Base-by-base conservation (phyloP, 164 flowering plant genomes). In the Dillenia turbinata region DNA sequence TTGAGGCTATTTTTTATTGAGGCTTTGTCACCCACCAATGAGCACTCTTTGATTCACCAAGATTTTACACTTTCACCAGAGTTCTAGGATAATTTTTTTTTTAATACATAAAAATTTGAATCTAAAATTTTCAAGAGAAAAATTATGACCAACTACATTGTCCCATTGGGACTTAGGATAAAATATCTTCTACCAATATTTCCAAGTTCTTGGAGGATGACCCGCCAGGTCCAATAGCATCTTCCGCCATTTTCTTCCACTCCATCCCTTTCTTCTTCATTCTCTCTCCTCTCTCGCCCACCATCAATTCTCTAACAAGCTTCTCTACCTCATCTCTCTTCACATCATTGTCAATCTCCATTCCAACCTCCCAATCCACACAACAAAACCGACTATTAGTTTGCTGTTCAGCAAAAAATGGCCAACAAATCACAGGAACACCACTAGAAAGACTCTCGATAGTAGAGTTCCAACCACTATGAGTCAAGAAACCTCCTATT, bases 401-500 rank as follows among this genome's bases (percentile, higher is more conserved):
- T 40, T 59, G 79, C 62, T 78, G 82, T 19, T 78, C 82, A 2
- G 77, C 79, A 44, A 75, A 75, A 44, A 73, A 75, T 7, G 82
- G 79, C 82, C 78, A 79, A 49, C 75, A 75, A 0, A 76, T 54
- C 70, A 79, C 15, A 5, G 82, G 77, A 60, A 79, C 78, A 9
- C 82, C 82, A 9, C 70, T 16, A 5, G 53, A 66, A 1, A 75
- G 19, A 26, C 75, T 75, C 26, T 73, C 76, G 48, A 62, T 26
- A 1, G 69, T 77, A 16, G 80, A 68, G 24, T 68, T 68, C 71
- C 71, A 68, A 0, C 65, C 71, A 63, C 65, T 24, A 26, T 78
- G 82, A 2, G 79, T 73, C 52, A 78, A 66, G 59, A 75, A 78
- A 12, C 71, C 79, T 16, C 64, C 82, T 1, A 78, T 40, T 1